Base-by-base conservation (phyloP, 768 basidiomycete genomes). In the Zangia roseola region DNA sequence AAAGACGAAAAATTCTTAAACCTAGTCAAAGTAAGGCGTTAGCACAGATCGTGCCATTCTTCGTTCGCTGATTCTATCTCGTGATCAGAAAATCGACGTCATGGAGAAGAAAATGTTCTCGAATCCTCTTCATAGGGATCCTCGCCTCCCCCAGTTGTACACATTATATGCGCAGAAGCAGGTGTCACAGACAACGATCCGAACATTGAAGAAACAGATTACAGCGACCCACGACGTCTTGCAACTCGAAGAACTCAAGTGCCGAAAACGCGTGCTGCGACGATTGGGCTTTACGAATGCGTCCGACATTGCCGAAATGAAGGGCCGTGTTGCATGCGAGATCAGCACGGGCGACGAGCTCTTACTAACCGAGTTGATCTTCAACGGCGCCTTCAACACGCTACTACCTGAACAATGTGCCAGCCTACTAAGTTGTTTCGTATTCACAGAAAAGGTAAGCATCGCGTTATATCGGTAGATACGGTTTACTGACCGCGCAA, bases 311-410 rank as follows among this genome's bases (percentile, higher is more conserved):
- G 92, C 98, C 19, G 97, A 98, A 64, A 84, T 94, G 80, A 99
- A 99, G 72, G 97, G 97, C 1, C 79, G 97, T 33, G 95, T 99
- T 1, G 97, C 97, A 16, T 99, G 97, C 65, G 97, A 99, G 71
- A 98, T 99, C 69, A 93, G 90, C 64, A 86, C 94, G 2, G 97
- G 97, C 7, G 97, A 99, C 62, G 97, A 99, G 71, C 72, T 99
- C 43, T 76, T 99, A 28, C 77, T 99, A 53, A 99, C 97, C 1
- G 97, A 98, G 69, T 79, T 99, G 61, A 86, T 99, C 50, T 98
- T 99, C 77, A 93, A 97, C 52, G 97, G 97, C 48, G 88, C 84
- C 19, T 99, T 99, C 78, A 97, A 97, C 61, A 65, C 88, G 4
- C 68, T 99, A 40, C 73, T 79, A 1, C 95, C 97, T 0, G 94